Evolutionary conservation across 2,329 filamentous ascomycete genomes (phyloP), one percentile per base, ranked within the genome.

Genomic region (Hypomyces perniciosus): DNA sequence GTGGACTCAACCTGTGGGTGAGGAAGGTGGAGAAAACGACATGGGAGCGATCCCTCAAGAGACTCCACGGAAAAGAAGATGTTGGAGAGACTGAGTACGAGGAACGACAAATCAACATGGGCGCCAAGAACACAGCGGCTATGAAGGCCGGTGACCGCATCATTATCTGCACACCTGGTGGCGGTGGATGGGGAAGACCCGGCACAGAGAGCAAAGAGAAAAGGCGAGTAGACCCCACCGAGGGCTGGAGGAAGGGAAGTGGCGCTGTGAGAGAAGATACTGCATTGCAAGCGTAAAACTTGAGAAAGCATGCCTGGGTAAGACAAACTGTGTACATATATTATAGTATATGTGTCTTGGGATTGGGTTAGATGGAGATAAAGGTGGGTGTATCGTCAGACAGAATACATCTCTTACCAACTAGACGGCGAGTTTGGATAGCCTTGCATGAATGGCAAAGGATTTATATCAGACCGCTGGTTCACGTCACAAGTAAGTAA

Each of bases 1-100:
- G 86, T 46, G 92, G 92, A 0, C 71, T 91, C 54, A 97, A 97
- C 59, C 73, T 95, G 42, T 97, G 92, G 92, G 84, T 95, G 31
- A 76, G 88, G 6, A 85, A 80, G 54, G 84, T 92, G 48, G 72
- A 76, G 57, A 82, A 81, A 65, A 71, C 71, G 1, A 74, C 74
- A 59, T 75, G 74, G 64, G 74, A 76, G 65, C 66, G 68, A 52
- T 71, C 71, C 13, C 63, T 72, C 48, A 68, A 66, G 56, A 59
- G 66, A 51, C 61, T 76, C 35, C 68, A 71, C 34, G 62, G 62
- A 29, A 61, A 59, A 4, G 61, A 50, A n/a, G 51, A 51, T 6
- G 59, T 62, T 0, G 65, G 61, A 0, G 67, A 69, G 8, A 61
- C 62, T 6, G 75, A 79, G 55, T 77, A 76, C 61, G 73, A 83